Evolutionary conservation across 352 stramenopile species (phyloP).

Genomic region (Globisporangium perplexum): DNA sequence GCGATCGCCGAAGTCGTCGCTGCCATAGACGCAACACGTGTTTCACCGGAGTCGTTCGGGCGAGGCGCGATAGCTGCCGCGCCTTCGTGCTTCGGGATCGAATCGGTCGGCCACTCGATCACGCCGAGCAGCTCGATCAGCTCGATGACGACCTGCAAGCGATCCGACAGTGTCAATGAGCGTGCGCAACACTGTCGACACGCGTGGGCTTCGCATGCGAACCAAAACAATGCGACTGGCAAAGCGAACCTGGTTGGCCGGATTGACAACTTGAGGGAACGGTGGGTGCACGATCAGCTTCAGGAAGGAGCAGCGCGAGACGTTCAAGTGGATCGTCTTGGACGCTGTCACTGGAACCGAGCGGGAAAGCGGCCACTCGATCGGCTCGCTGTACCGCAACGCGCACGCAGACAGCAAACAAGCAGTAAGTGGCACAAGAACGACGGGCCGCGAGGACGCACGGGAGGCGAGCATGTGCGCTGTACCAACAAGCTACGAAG

Average conservation of each 20-base stretch:
- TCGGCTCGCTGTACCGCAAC: neutral
- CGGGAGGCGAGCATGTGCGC: neutral
- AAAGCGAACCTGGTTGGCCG: conserved; percentile 16
- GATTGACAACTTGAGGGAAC: conserved; percentile 1
- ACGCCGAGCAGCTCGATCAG: conserved; percentile 24
- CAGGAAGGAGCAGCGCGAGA: conserved; percentile 19
- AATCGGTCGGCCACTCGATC: neutral
- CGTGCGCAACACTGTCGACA: neutral
- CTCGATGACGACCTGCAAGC: conserved; percentile 17
- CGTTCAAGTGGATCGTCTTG: conserved; percentile 14
- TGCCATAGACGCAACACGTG: neutral
- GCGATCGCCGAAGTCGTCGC: neutral
- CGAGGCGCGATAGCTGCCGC: neutral
- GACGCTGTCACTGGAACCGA: neutral
- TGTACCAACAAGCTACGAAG: conserved; percentile 22
- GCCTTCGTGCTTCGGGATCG: neutral
- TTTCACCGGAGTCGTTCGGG: neutral
- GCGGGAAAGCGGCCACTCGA: conserved; percentile 2
- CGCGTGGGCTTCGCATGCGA: neutral
- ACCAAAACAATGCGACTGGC: too few species aligned
- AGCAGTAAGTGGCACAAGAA: neutral
- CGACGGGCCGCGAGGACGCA: neutral
- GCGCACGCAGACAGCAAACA: neutral
- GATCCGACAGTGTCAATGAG: neutral
- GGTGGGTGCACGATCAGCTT: conserved; percentile 25